A percentile compares a stretch with the other conserved stretches of the same genome.
phyloP scores from a whole-genome alignment of 2,329 filamentous ascomycete species.

The Epicoccum nigrum region DNA sequence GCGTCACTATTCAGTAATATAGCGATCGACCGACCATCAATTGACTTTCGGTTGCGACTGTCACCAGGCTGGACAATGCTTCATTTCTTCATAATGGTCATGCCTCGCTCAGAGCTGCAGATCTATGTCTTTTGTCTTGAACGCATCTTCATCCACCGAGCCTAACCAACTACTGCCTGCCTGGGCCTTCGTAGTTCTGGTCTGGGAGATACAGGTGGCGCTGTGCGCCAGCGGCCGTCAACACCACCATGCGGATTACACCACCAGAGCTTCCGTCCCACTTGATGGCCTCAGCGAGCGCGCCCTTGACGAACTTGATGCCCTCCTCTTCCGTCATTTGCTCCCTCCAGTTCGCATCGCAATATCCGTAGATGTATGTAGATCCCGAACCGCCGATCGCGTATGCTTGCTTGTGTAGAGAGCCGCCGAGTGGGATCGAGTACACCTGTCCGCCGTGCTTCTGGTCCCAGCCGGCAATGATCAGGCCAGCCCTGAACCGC shows the following conservation, averaged over 20 bases:
- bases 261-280: constrained; percentile 99
- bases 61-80: constrained; percentile 1
- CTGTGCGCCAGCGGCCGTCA: constrained; percentile 87
- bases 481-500: constrained; percentile 79
- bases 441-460: constrained; percentile 96
- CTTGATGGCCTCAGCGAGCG: constrained; percentile 93
- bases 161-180: constrained; percentile 52
- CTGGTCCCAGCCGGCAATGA: constrained; percentile 97
- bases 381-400: constrained; percentile 96
- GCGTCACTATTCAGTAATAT: background rate
- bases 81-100: constrained; percentile 22
- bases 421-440: constrained; percentile 94
- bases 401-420: constrained; percentile 95
- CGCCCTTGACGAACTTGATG: constrained; percentile 88
- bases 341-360: constrained; percentile 94
- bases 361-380: constrained; percentile 99
- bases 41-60: background rate
- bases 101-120: constrained; percentile 13
- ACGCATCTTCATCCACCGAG: constrained; percentile 5
- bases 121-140: constrained; percentile 19
- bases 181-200: constrained; percentile 77
- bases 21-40: background rate
- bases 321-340: constrained; percentile 92
- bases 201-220: constrained; percentile 96
- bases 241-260: constrained; percentile 96